These are phyloP conservation scores for Tinospora cordifolia DNA, from an alignment of 164 flowering plant species.

Conservation along the genomic window DNA sequence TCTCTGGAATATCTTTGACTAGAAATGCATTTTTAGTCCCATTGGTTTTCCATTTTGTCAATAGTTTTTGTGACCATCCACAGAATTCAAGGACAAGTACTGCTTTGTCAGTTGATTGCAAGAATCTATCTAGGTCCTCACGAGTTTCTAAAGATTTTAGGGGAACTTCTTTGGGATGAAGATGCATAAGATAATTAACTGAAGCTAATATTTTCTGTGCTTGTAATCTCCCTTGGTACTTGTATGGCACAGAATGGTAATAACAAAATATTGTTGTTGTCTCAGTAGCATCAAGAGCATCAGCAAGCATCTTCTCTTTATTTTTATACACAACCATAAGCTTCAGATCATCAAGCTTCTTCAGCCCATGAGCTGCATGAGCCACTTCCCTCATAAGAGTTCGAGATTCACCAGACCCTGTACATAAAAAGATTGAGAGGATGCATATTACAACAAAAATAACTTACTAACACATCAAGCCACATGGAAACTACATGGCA, in stretches of 20 bases:
- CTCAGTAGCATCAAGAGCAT: slow-evolving; percentile 61
- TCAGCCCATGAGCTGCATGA: slow-evolving; percentile 23
- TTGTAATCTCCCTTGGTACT: slow-evolving; percentile 59
- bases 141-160: slow-evolving; percentile 33
- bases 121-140: slow-evolving; percentile 46
- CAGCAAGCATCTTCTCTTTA: slow-evolving; percentile 53
- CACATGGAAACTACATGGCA: background rate
- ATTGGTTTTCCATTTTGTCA: slow-evolving; percentile 30
- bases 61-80: slow-evolving; percentile 66
- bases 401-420: slow-evolving; percentile 92
- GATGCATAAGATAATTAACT: slow-evolving; percentile 35
- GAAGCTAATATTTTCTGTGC: slow-evolving; percentile 54
- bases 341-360: slow-evolving; percentile 34
- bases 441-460: background rate
- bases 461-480: background rate
- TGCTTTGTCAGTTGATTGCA: slow-evolving; percentile 71
- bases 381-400: slow-evolving; percentile 65
- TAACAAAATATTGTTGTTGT: slow-evolving; percentile 48
- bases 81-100: slow-evolving; percentile 72
- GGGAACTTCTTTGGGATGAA: slow-evolving; percentile 53
- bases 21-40: slow-evolving; percentile 22
- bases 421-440: background rate
- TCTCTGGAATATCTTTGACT: slow-evolving; percentile 19
- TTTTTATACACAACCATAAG: slow-evolving; percentile 58
- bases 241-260: slow-evolving; percentile 55